Percentiles rank a stretch among this genome's conserved stretches.
Evolutionary conservation across 495 filamentous ascomycete genomes (phyloP).

Genomic region (Friedmanniomyces simplex): DNA sequence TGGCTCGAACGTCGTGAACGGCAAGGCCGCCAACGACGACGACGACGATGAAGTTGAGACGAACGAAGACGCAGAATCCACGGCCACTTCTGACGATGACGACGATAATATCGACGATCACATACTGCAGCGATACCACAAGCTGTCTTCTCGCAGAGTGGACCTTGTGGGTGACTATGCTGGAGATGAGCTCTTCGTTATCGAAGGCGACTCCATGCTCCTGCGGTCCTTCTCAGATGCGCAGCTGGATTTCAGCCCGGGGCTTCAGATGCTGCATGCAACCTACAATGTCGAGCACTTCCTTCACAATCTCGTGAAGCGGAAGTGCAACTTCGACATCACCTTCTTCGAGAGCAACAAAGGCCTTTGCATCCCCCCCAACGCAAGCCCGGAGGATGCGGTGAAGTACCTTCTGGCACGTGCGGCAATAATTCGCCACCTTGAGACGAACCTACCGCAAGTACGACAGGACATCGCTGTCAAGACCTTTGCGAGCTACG

Average conservation of each 20-base stretch:
- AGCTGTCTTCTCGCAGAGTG: conserved; percentile 29
- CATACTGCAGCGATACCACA: conserved; percentile 22
- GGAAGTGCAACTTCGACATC: conserved; percentile 59
- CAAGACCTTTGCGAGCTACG: conserved; percentile 37
- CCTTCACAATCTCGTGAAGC: conserved; percentile 44
- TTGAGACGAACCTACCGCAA: conserved; percentile 32
- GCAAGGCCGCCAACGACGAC: neutral
- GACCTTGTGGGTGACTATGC: conserved; percentile 66
- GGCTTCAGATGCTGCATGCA: conserved; percentile 64
- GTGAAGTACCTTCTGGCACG: conserved; percentile 52
- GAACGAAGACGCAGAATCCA: neutral
- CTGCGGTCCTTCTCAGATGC: conserved; percentile 48
- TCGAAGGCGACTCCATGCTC: conserved; percentile 65
- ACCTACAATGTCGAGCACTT: conserved; percentile 57
- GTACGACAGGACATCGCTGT: conserved; percentile 32
- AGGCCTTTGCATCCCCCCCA: conserved; percentile 37
- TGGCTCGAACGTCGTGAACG: neutral
- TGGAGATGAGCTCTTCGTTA: conserved; percentile 57
- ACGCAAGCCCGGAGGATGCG: conserved; percentile 6
- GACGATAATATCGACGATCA: neutral
- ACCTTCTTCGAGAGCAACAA: conserved; percentile 52
- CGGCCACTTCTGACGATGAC: conserved; percentile 2
- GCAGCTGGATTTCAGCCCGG: conserved; percentile 51
- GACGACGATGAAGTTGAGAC: conserved; percentile 2
- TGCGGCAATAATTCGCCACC: conserved; percentile 52